Base-by-base conservation (phyloP, 768 basidiomycete genomes). In the Calvatia gigantea region DNA sequence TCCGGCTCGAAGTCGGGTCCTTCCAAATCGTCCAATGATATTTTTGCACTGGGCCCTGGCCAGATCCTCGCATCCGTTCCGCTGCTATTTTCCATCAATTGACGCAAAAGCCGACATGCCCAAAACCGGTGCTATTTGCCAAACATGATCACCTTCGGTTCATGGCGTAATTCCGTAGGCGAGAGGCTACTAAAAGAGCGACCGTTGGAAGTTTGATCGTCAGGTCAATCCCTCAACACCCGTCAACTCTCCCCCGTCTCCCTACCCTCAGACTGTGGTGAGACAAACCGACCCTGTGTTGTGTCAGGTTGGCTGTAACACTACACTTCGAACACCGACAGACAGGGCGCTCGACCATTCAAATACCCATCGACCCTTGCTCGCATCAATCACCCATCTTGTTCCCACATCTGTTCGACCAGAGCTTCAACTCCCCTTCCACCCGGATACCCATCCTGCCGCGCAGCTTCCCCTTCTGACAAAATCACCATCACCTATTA, bases 361-460 rank as follows among this genome's bases (percentile, higher is more conserved):
- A 37, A 54, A 28, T 43, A 53, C 38, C 51, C 53, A 21, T 27
- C 46, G 54, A 55, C 54, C 54, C 54, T 47, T 53, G 38, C 41
- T 33, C 33, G 32, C 54, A 55, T 55, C 54, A 55, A 47, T 38
- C 54, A 47, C 44, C 12, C 52, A 25, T 54, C 35, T 45, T 32
- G 17, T 54, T 47, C 54, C 54, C 54, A 47, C 54, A 47, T 47
- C 54, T 48, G 54, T 53, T 53, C 29, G 41, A 43, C 29, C n/a
- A 38, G 35, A 28, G 38, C 48, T 48, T n/a, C 41, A 33, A 23
- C 48, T 43, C 56, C 7, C 29, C 21, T 49, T 32, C 21, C 25
- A 28, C 21, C 54, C 23, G 15, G 12, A 8, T 44, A 14, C 39
- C 23, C 17, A 6, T 52, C 42, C 23, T 38, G 51, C 14, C 46